Conservation (phyloP, 1,284 basidiomycete genomes). For the Mrakiaceae sp. region DNA sequence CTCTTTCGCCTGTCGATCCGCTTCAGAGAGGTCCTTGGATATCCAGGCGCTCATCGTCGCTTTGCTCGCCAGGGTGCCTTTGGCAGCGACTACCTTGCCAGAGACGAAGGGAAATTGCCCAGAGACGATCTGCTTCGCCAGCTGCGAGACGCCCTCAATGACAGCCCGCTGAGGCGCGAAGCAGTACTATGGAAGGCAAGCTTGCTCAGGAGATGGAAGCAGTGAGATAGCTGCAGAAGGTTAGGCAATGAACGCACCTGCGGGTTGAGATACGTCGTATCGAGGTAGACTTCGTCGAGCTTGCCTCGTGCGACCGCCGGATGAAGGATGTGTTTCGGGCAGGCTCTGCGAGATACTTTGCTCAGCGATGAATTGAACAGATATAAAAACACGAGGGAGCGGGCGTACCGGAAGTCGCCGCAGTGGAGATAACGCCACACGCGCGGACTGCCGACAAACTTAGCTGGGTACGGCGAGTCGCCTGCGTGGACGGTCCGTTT, state of each 20-base stretch:
- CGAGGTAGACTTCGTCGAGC: slow-evolving; percentile 82
- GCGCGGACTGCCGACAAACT: slow-evolving; percentile 56
- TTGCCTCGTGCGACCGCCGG: slow-evolving; percentile 63
- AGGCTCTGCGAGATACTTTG: slow-evolving; percentile 30
- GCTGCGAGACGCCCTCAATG: slow-evolving; percentile 77
- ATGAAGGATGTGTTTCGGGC: slow-evolving; percentile 70
- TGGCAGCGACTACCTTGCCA: neutral
- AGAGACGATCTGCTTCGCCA: slow-evolving; percentile 51
- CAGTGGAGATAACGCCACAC: slow-evolving; percentile 88
- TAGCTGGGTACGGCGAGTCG: slow-evolving; percentile 48
- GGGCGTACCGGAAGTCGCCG: slow-evolving; percentile 71
- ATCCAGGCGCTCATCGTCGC: slow-evolving; percentile 39
- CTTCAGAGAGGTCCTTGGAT: slow-evolving; percentile 25
- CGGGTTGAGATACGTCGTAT: slow-evolving; percentile 92
- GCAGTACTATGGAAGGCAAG: slow-evolving; percentile 50
- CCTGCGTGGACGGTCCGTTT: slow-evolving; percentile 77
- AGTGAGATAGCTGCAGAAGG: slow-evolving; percentile 1
- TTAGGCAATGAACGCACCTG: slow-evolving; percentile 41
- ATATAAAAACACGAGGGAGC: neutral
- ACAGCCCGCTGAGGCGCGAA: slow-evolving; percentile 92
- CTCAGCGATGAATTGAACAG: neutral
- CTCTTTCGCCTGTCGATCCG: slow-evolving; percentile 26
- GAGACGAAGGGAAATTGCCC: slow-evolving; percentile 20
- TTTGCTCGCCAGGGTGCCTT: slow-evolving; percentile 24
- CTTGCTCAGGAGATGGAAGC: neutral